These are phyloP conservation scores for Fusarium torreyae DNA, from an alignment of 2,329 filamentous ascomycete species.

Conservation along the genomic window DNA sequence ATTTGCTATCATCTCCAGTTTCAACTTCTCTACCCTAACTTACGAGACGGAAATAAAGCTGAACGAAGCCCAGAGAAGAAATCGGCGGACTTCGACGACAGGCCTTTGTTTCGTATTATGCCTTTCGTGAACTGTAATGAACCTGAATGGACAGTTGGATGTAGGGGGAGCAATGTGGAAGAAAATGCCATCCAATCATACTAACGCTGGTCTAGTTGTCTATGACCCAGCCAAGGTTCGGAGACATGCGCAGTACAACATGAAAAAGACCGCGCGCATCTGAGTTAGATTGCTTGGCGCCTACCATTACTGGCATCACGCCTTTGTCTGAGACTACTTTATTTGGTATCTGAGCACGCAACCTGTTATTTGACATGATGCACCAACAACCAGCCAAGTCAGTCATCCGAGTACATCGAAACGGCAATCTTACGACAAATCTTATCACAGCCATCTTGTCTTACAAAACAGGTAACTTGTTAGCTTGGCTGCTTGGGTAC, in stretches of 20 bases:
- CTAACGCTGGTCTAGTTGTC: constrained; percentile 31
- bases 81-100: constrained; percentile 18
- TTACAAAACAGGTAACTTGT: constrained; percentile 12
- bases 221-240: constrained; percentile 46
- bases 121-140: constrained; percentile 7
- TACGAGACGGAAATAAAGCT: constrained; percentile 35
- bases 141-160: constrained; percentile 20
- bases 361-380: constrained; percentile 2
- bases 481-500: constrained; percentile 15
- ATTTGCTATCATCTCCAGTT: constrained; percentile 33
- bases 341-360: constrained; percentile 19
- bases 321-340: constrained; percentile 21
- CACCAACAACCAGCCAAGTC: constrained; percentile 12
- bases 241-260: constrained; percentile 44
- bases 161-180: constrained; percentile 15
- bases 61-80: constrained; percentile 23
- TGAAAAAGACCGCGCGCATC: constrained; percentile 37
- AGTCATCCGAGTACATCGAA: constrained; percentile 7
- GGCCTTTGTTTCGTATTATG: constrained; percentile 33
- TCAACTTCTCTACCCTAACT: constrained; percentile 8
- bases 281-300: constrained; percentile 33
- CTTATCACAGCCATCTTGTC: constrained; percentile 12
- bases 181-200: constrained; percentile 39
- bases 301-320: constrained; percentile 38
- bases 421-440: constrained; percentile 9